A percentile compares a stretch with the other conserved stretches of the same genome.
Evolutionary conservation across 106 monocot genomes (phyloP).

Genomic region (Allium cepa): DNA sequence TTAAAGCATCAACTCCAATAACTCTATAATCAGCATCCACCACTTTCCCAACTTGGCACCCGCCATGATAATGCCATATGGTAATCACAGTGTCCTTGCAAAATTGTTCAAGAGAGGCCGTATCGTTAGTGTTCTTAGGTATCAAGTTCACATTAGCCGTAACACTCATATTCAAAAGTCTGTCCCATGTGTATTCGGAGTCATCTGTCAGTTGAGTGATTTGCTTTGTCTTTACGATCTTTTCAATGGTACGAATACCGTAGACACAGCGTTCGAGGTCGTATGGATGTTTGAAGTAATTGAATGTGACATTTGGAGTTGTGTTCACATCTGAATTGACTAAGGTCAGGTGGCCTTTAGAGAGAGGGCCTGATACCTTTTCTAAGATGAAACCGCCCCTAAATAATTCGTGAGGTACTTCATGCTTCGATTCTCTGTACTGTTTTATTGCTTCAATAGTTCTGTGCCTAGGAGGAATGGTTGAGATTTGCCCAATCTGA

Average conservation of each 20-base stretch:
- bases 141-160: slow-evolving; percentile 58
- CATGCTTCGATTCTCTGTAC: slow-evolving; percentile 23
- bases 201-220: slow-evolving; percentile 29
- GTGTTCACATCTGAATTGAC: slow-evolving; percentile 24
- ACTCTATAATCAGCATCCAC: slow-evolving; percentile 40
- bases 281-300: slow-evolving; percentile 60
- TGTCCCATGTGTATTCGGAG: slow-evolving; percentile 11
- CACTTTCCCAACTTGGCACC: slow-evolving; percentile 61
- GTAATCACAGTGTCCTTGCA: slow-evolving; percentile 65
- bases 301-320: slow-evolving; percentile 75
- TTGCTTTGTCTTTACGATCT: slow-evolving; percentile 29
- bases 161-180: slow-evolving; percentile 50
- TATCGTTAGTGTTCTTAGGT: slow-evolving; percentile 58
- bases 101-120: slow-evolving; percentile 49
- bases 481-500: slow-evolving; percentile 90
- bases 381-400: slow-evolving; percentile 68
- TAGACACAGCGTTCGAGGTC: slow-evolving; percentile 49
- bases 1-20: slow-evolving; percentile 25
- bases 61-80: slow-evolving; percentile 84
- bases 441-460: slow-evolving; percentile 21
- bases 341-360: slow-evolving; percentile 45
- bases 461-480: slow-evolving; percentile 51
- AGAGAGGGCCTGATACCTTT: slow-evolving; percentile 59
- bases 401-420: slow-evolving; percentile 52
- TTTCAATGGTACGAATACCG: slow-evolving; percentile 45